Conservation (phyloP, 2,329 filamentous ascomycete genomes). For the Colletotrichum sidae region DNA sequence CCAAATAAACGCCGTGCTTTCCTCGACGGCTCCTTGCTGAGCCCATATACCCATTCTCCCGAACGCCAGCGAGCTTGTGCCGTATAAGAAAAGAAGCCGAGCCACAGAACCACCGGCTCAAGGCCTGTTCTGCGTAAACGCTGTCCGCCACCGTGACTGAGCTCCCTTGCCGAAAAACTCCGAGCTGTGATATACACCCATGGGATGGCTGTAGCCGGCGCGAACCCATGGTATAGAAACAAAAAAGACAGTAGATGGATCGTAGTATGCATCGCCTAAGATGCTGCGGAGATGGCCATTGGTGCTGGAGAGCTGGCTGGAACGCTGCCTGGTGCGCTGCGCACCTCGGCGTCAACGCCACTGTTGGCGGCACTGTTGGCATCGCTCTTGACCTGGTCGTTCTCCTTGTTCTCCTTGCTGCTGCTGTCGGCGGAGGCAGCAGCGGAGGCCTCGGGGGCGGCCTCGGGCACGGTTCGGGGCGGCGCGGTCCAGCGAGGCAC, state of each 20-base stretch:
- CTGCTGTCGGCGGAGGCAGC: slow-evolving; percentile 62
- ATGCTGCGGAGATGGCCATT: slow-evolving; percentile 59
- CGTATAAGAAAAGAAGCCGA: slow-evolving; percentile 6
- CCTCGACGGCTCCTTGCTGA: slow-evolving; percentile 31
- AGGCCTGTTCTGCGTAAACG: slow-evolving; percentile 12
- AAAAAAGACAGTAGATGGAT: background rate
- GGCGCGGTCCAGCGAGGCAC: slow-evolving; percentile 86
- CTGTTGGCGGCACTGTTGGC: slow-evolving; percentile 53
- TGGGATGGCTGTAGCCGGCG: background rate
- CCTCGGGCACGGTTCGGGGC: slow-evolving; percentile 63
- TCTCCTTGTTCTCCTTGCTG: slow-evolving; percentile 75
- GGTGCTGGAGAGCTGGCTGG: slow-evolving; percentile 65
- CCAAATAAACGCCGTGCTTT: slow-evolving; percentile 28
- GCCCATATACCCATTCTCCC: slow-evolving; percentile 22
- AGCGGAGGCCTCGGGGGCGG: slow-evolving; percentile 58
- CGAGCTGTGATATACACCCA: slow-evolving; percentile 30
- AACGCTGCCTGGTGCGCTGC: slow-evolving; percentile 60
- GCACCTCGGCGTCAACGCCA: slow-evolving; percentile 63
- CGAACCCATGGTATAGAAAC: background rate
- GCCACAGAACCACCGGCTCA: slow-evolving; percentile 6
- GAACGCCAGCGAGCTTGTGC: slow-evolving; percentile 33
- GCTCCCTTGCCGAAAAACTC: slow-evolving; percentile 30
- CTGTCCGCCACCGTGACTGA: slow-evolving; percentile 3
- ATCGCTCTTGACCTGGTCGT: slow-evolving; percentile 63
- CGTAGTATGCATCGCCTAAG: slow-evolving; percentile 31